Percentiles rank a stretch among this genome's conserved stretches.
phyloP scores from a whole-genome alignment of 768 basidiomycete genomes.

The Rhodocollybia butyracea region DNA sequence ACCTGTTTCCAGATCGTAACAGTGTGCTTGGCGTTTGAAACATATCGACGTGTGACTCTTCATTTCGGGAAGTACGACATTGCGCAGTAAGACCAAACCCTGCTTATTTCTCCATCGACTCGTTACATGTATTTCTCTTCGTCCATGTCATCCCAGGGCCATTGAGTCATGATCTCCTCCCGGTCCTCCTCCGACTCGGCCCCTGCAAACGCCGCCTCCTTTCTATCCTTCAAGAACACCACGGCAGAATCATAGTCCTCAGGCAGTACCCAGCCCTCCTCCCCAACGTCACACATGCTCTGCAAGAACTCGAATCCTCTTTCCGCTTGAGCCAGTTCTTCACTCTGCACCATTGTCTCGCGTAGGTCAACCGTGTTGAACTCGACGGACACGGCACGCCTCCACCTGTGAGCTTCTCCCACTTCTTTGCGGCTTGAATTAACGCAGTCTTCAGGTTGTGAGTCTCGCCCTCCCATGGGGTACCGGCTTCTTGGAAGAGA shows the following conservation, averaged over 20 bases:
- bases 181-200: slow-evolving; percentile 21
- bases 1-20: too few species aligned
- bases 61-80: too few species aligned
- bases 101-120: too few species aligned
- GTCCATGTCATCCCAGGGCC: slow-evolving; percentile 48
- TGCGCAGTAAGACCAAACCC: too few species aligned
- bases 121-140: slow-evolving; percentile 46
- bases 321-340: slow-evolving; percentile 27
- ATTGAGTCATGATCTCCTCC: slow-evolving; percentile 34
- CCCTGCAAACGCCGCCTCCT: slow-evolving; percentile 29
- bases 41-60: too few species aligned
- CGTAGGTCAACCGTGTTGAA: slow-evolving; percentile 44
- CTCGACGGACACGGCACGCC: slow-evolving; percentile 40
- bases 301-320: slow-evolving; percentile 23
- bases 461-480: slow-evolving; percentile 51
- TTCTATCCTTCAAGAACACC: slow-evolving; percentile 28
- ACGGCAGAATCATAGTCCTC: slow-evolving; percentile 38
- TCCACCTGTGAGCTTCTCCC: slow-evolving; percentile 37
- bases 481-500: slow-evolving; percentile 41
- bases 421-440: slow-evolving; percentile 38
- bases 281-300: slow-evolving; percentile 28
- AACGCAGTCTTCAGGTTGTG: slow-evolving; percentile 42
- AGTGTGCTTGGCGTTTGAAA: too few species aligned
- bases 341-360: slow-evolving; percentile 37
- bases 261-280: slow-evolving; percentile 42